phyloP scores from a whole-genome alignment of 1,139 yeast species.

The Blastobotrys elegans region DNA sequence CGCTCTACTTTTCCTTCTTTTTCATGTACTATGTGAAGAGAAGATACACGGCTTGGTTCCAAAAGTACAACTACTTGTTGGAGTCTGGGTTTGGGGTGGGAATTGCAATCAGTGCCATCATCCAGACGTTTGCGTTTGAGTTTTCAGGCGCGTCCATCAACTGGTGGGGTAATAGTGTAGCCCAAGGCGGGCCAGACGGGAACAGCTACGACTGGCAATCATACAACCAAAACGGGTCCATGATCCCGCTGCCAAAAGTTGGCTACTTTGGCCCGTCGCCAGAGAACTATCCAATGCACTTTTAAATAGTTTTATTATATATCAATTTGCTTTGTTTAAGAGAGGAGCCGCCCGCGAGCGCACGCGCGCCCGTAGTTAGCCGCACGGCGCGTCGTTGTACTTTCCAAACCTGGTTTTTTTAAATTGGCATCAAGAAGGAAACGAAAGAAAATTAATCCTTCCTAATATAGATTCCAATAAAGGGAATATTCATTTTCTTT shows the following conservation, averaged over 20 bases:
- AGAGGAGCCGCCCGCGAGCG: too few species aligned
- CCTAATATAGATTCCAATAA: too few species aligned
- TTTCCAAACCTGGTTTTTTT: too few species aligned
- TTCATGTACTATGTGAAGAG: constrained; percentile 15
- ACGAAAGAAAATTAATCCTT: too few species aligned
- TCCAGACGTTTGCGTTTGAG: constrained; percentile 52
- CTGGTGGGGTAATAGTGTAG: constrained; percentile 59
- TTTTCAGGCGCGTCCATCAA: constrained; percentile 31
- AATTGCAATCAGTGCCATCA: constrained; percentile 48
- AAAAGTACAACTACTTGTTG: constrained; percentile 56
- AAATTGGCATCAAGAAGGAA: too few species aligned
- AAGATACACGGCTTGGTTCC: constrained; percentile 48
- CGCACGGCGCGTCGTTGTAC: too few species aligned
- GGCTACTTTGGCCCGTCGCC: constrained; percentile 8
- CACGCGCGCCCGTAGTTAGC: too few species aligned
- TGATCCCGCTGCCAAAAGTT: constrained; percentile 6
- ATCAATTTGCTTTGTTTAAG: too few species aligned
- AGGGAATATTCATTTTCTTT: too few species aligned
- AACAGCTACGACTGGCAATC: not conserved
- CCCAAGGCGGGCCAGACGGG: constrained; percentile 40
- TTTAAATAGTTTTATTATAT: not conserved
- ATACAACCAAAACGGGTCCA: constrained; percentile 4
- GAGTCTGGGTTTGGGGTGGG: constrained; percentile 55
- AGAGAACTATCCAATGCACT: constrained; percentile 7
- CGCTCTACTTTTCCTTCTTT: constrained; percentile 5